phyloP scores from a whole-genome alignment of 2,329 filamentous ascomycete species.

The Gliomastix tumulicola region DNA sequence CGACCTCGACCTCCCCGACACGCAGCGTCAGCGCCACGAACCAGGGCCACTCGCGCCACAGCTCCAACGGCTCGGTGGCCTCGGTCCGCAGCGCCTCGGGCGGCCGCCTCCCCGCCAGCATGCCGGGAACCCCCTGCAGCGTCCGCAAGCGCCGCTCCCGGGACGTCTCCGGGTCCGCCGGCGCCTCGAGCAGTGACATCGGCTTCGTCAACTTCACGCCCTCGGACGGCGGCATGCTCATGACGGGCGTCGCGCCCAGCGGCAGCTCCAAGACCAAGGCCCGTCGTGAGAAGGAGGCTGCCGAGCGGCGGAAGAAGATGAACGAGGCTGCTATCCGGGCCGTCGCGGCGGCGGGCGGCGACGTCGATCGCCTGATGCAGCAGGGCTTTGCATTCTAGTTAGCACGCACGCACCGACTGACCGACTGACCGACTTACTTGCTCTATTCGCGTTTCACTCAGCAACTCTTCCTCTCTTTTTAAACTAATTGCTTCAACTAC shows the following conservation, averaged over 20 bases:
- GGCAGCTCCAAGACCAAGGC: constrained; percentile 93
- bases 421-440: too few species aligned
- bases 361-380: constrained; percentile 46
- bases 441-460: background rate
- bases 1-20: too few species aligned
- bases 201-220: constrained; percentile 90
- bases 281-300: constrained; percentile 80
- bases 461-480: constrained; percentile 1
- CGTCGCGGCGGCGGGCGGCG: constrained; percentile 64
- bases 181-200: constrained; percentile 25
- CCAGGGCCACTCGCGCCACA: constrained; percentile 18
- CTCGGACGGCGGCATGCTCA: constrained; percentile 67
- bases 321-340: constrained; percentile 63
- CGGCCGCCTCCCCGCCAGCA: constrained; percentile 18
- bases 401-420: too few species aligned
- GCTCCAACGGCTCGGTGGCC: constrained; percentile 27
- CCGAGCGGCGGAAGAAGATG: constrained; percentile 64
- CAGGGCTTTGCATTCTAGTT: constrained; percentile 39
- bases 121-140: constrained; percentile 29
- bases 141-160: constrained; percentile 31
- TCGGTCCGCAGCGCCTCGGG: constrained; percentile 27
- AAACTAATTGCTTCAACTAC: too few species aligned
- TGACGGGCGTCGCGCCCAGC: constrained; percentile 86
- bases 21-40: constrained; percentile 13
- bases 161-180: constrained; percentile 17